These are phyloP conservation scores for Sporothrix euskadiensis DNA, from an alignment of 2,329 filamentous ascomycete species.

Conservation along the genomic window DNA sequence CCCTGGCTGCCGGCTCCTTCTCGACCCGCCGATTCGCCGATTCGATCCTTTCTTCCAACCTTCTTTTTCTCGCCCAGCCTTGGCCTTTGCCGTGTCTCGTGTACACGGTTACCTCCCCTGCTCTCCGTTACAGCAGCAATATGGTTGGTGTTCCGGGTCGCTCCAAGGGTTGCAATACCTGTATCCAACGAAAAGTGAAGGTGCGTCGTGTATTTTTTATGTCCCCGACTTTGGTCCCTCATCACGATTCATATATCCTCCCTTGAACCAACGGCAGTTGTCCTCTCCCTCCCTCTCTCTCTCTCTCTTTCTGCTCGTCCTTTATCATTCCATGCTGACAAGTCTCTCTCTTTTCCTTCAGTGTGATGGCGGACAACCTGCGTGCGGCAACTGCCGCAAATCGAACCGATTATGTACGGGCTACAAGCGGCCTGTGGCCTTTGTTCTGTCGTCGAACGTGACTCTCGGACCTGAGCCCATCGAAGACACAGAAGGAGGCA, in stretches of 20 bases:
- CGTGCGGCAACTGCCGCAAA: constrained; percentile 36
- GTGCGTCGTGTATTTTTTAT: constrained; percentile 15
- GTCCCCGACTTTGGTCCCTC: background rate
- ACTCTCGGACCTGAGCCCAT: background rate
- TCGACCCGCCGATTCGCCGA: background rate
- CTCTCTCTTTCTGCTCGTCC: background rate
- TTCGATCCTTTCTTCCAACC: background rate
- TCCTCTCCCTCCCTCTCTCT: background rate
- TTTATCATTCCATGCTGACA: background rate
- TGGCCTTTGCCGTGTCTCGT: background rate
- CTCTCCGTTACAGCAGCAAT: constrained; percentile 6
- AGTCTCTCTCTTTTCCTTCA: constrained; percentile 8
- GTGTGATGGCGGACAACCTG: constrained; percentile 33
- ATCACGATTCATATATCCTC: too few species aligned
- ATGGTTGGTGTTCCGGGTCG: constrained; percentile 35
- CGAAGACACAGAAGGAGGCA: constrained; percentile 11
- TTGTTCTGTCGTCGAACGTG: constrained; percentile 31
- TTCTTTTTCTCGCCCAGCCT: background rate
- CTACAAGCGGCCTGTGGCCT: constrained; percentile 33
- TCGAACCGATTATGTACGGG: constrained; percentile 35
- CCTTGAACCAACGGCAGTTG: too few species aligned
- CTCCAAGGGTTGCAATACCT: constrained; percentile 34
- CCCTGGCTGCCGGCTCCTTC: background rate
- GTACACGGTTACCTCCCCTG: background rate
- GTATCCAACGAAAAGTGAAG: constrained; percentile 33